A percentile compares a stretch with the other conserved stretches of the same genome.
phyloP scores from a whole-genome alignment of 768 basidiomycete species.

The Russula griseocarnosa region DNA sequence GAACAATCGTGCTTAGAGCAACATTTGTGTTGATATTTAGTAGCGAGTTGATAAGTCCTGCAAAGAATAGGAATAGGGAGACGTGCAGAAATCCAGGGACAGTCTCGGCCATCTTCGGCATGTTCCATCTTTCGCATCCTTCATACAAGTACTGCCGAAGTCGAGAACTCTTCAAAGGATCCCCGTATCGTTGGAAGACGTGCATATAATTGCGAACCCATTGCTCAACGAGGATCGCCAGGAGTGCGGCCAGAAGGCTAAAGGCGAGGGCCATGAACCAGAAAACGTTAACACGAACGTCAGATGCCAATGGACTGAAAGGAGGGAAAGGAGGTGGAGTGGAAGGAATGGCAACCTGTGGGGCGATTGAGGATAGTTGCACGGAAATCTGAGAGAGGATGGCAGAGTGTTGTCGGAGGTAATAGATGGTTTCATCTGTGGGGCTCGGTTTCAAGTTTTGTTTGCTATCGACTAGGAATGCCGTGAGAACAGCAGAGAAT shows the following conservation, averaged over 20 bases:
- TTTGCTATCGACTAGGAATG: too few species aligned
- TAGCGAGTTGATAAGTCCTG: not conserved
- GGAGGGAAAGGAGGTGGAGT: not conserved
- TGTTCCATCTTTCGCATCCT: not conserved
- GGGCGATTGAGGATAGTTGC: not conserved
- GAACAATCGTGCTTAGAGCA: not conserved
- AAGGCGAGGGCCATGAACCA: not conserved
- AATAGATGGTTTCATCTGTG: too few species aligned
- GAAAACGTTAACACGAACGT: not conserved
- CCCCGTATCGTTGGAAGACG: not conserved
- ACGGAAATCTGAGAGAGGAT: not conserved
- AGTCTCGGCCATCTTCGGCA: not conserved
- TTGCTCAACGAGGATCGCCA: not conserved
- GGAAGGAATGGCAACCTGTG: not conserved
- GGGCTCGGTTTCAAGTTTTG: too few species aligned
- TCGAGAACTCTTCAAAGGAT: not conserved
- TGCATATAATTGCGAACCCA: not conserved
- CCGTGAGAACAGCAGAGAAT: not conserved
- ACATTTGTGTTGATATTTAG: not conserved
- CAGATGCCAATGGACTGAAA: not conserved
- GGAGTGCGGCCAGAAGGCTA: not conserved
- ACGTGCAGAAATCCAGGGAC: not conserved
- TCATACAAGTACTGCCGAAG: not conserved
- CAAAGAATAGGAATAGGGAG: not conserved
- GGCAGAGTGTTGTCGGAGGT: too few species aligned